Evolutionary conservation across 192 early-diverging fungal genomes (phyloP).

Genomic region (Backusella westeae): DNA sequence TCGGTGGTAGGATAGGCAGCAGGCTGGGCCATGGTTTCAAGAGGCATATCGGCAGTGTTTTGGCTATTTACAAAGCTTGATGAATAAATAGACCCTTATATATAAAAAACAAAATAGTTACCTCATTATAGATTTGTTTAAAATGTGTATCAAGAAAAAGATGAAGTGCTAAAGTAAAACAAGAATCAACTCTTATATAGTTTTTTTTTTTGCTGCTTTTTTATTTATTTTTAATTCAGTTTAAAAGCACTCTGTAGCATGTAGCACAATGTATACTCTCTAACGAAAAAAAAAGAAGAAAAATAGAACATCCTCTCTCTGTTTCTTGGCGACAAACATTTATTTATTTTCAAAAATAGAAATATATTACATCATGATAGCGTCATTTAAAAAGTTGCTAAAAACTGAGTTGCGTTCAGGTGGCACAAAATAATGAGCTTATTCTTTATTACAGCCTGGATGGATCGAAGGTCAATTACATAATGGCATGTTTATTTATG

Average conservation of each 20-base stretch:
- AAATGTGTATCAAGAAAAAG: no score
- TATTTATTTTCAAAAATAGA: not conserved
- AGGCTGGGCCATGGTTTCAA: not conserved
- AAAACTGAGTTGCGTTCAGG: not conserved
- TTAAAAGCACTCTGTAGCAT: not conserved
- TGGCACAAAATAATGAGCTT: not conserved
- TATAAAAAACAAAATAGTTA: not conserved
- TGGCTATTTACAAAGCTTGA: not conserved
- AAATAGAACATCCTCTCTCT: not conserved
- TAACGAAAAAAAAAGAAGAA: not conserved
- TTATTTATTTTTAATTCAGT: not conserved
- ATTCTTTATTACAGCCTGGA: not conserved
- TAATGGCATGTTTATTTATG: not conserved
- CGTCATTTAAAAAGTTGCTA: not conserved
- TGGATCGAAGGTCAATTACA: not conserved
- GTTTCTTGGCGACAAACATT: not conserved
- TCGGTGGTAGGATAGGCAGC: constrained; percentile 1
- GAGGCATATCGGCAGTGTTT: constrained; percentile 7
- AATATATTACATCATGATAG: not conserved
- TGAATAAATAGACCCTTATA: not conserved
- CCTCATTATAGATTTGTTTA: not conserved
- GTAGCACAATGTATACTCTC: not conserved
- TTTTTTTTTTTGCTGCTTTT: not conserved
- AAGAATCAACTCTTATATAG: no score
- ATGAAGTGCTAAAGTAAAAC: no score